phyloP scores from a whole-genome alignment of 202 grass and related monocot genomes.

The Sporobolus alterniflorus region DNA sequence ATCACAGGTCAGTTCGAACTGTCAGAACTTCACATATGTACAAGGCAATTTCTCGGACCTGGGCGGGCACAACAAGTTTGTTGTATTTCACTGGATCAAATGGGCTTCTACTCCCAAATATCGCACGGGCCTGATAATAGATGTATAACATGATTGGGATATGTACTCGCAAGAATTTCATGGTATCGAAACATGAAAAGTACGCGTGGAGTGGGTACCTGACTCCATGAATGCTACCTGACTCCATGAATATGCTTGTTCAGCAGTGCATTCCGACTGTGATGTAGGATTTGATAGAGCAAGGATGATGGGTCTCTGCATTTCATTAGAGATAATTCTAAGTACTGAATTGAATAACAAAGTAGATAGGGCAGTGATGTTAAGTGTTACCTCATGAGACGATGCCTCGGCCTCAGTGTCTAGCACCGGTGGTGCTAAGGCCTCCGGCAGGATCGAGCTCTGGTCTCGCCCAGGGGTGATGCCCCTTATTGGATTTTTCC shows the following conservation, averaged over 20 bases:
- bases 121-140: constrained; percentile 56
- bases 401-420: too few relatives aligned
- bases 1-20: not conserved
- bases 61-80: constrained; percentile 66
- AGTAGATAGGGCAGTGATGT: not conserved
- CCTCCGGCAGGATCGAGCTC: too few relatives aligned
- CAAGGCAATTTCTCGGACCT: constrained; percentile 50
- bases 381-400: constrained; percentile 57
- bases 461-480: too few relatives aligned
- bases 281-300: constrained; percentile 78
- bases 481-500: too few relatives aligned
- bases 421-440: too few relatives aligned
- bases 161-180: not conserved
- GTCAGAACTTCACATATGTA: not conserved
- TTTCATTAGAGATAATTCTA: constrained; percentile 31
- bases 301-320: constrained; percentile 83
- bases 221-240: constrained; percentile 51
- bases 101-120: constrained; percentile 96
- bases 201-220: constrained; percentile 19
- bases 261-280: constrained; percentile 81
- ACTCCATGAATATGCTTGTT: constrained; percentile 85
- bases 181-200: not conserved
- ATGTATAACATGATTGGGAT: not conserved
- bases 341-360: not conserved
- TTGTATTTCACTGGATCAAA: constrained; percentile 94